Evolutionary conservation across 371 early-diverging fungal species (phyloP).

Genomic region (Rozella allomycis): DNA sequence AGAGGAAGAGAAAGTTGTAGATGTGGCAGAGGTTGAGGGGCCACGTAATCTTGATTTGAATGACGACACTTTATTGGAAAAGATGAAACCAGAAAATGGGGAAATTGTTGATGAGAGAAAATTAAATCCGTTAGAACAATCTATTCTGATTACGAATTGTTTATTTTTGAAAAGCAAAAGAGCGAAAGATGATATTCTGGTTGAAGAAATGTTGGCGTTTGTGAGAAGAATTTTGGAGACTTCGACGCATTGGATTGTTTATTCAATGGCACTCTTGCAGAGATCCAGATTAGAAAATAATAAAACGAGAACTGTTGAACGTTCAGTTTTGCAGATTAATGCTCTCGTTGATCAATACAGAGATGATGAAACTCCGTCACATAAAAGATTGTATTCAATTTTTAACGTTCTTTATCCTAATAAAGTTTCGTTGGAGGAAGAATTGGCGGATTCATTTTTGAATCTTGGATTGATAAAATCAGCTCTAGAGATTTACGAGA

Average conservation of each 20-base stretch:
- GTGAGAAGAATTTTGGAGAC: conserved; percentile 56
- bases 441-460: conserved; percentile 60
- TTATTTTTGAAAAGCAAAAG: conserved; percentile 79
- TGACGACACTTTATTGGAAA: conserved; percentile 77
- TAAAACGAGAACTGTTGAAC: conserved; percentile 69
- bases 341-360: conserved; percentile 3
- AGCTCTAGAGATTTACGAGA: conserved; percentile 74
- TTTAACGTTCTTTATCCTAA: conserved; percentile 54
- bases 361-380: conserved; percentile 34
- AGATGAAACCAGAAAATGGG: conserved; percentile 16
- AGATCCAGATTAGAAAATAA: conserved; percentile 71
- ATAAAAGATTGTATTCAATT: conserved; percentile 57
- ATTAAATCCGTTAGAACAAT: conserved; percentile 59
- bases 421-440: conserved; percentile 14
- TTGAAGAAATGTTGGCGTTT: conserved; percentile 79
- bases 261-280: conserved; percentile 71
- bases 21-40: conserved; percentile 3
- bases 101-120: conserved; percentile 11
- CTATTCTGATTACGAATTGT: conserved; percentile 65
- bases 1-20: conserved; percentile 7
- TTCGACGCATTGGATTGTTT: conserved; percentile 88
- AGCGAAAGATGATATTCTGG: conserved; percentile 69
- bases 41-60: conserved; percentile 56
- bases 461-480: conserved; percentile 63
- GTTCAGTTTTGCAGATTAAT: conserved; percentile 72